phyloP scores from a whole-genome alignment of 2,329 filamentous ascomycete genomes.

The Cladobotryum mycophilum region DNA sequence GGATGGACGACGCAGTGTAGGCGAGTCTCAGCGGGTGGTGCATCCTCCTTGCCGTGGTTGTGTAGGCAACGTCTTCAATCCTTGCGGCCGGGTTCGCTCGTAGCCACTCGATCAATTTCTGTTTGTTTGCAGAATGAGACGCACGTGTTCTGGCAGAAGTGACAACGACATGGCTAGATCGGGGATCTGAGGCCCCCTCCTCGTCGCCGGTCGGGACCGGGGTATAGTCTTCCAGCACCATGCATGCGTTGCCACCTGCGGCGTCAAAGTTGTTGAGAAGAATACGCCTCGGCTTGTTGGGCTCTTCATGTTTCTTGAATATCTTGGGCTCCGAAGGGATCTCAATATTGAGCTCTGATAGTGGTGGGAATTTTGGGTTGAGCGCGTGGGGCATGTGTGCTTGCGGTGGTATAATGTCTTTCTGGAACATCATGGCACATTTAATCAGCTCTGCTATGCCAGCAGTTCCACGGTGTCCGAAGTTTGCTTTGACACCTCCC shows the following conservation, averaged over 20 bases:
- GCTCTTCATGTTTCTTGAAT: constrained; percentile 23
- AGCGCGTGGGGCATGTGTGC: constrained; percentile 34
- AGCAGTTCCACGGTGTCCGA: constrained; percentile 59
- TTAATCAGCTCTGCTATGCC: constrained; percentile 52
- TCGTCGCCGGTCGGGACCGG: constrained; percentile 52
- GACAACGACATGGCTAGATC: constrained; percentile 48
- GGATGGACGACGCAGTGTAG: background rate
- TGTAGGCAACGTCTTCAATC: constrained; percentile 47
- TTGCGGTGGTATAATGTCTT: constrained; percentile 44
- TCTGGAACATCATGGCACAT: constrained; percentile 44
- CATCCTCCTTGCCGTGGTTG: constrained; percentile 27
- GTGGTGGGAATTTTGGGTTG: constrained; percentile 30
- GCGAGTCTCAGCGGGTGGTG: constrained; percentile 14
- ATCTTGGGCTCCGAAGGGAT: constrained; percentile 30
- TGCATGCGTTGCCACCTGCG: constrained; percentile 53
- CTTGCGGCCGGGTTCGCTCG: constrained; percentile 40
- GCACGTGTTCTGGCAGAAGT: constrained; percentile 48
- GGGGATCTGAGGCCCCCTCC: constrained; percentile 44
- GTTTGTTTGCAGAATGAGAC: constrained; percentile 52
- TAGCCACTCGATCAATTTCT: constrained; percentile 41
- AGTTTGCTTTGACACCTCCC: constrained; percentile 58
- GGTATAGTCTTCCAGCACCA: constrained; percentile 51
- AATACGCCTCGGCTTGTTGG: constrained; percentile 25
- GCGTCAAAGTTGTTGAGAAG: constrained; percentile 48
- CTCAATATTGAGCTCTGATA: constrained; percentile 33